phyloP scores from a whole-genome alignment of 1,284 basidiomycete genomes.

The Taiwanofungus camphoratus region DNA sequence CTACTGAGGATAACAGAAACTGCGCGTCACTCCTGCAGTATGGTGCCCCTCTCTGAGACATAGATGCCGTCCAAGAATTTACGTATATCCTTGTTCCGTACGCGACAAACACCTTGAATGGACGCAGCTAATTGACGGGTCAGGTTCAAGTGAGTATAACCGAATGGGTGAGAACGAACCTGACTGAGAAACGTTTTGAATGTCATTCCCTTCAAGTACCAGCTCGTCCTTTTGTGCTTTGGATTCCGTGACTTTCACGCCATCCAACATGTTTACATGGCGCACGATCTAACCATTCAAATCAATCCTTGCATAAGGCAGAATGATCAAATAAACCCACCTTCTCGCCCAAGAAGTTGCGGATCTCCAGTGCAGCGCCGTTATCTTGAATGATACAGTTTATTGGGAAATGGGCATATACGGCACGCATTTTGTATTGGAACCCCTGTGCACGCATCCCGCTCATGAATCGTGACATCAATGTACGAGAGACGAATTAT shows the following conservation, averaged over 20 bases:
- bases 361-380: slow-evolving; percentile 85
- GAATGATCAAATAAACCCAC: slow-evolving; percentile 31
- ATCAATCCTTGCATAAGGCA: background rate
- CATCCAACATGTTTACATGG: slow-evolving; percentile 88
- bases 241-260: slow-evolving; percentile 86
- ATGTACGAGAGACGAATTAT: slow-evolving; percentile 14
- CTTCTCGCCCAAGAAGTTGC: slow-evolving; percentile 98
- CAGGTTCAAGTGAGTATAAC: background rate
- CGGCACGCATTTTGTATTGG: slow-evolving; percentile 99
- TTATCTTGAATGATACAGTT: slow-evolving; percentile 94
- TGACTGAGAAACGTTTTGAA: slow-evolving; percentile 94
- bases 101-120: slow-evolving; percentile 90
- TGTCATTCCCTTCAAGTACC: slow-evolving; percentile 89
- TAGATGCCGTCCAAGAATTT: slow-evolving; percentile 94
- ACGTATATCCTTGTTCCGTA: slow-evolving; percentile 98
- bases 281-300: slow-evolving; percentile 71
- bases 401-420: slow-evolving; percentile 99
- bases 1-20: slow-evolving; percentile 14
- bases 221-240: slow-evolving; percentile 97
- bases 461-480: background rate
- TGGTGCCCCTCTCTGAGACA: slow-evolving; percentile 79
- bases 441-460: slow-evolving; percentile 61
- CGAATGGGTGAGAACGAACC: slow-evolving; percentile 37
- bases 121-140: slow-evolving; percentile 64
- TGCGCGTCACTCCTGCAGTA: slow-evolving; percentile 36